Percentiles rank a stretch among this genome's conserved stretches.
phyloP scores from a whole-genome alignment of 164 flowering plant genomes.

The Macadamia tetraphylla region DNA sequence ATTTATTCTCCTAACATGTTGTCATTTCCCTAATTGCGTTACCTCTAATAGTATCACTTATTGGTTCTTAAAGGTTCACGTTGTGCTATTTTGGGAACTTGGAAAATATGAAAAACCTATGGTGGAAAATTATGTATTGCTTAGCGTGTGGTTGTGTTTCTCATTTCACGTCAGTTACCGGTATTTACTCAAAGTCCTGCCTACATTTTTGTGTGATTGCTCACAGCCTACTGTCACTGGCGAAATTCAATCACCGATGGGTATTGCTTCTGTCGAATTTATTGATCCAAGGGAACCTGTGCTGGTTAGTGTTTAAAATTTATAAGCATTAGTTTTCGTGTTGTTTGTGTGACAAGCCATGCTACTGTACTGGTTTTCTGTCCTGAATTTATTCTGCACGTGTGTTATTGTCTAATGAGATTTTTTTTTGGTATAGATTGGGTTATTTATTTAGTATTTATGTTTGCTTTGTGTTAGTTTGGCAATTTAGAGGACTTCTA shows the following conservation, averaged over 20 bases:
- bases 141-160: not conserved
- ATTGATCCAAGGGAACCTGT: slow-evolving; percentile 95
- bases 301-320: slow-evolving; percentile 42
- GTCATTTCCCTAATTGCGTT: no score
- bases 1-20: no score
- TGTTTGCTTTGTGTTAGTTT: not conserved
- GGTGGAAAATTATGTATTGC: not conserved
- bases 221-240: slow-evolving; percentile 72
- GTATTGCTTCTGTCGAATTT: slow-evolving; percentile 86
- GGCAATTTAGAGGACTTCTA: not conserved
- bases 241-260: slow-evolving; percentile 89
- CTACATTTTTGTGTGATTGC: slow-evolving; percentile 6
- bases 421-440: not conserved
- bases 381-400: not conserved
- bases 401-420: not conserved
- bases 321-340: not conserved
- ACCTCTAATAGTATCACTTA: no score
- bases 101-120: not conserved
- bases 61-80: not conserved
- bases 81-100: not conserved
- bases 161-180: not conserved
- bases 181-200: not conserved
- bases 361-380: not conserved
- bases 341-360: not conserved
- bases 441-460: not conserved